phyloP scores from a whole-genome alignment of 2,329 filamentous ascomycete genomes.

The Chaetomium olivaceum region DNA sequence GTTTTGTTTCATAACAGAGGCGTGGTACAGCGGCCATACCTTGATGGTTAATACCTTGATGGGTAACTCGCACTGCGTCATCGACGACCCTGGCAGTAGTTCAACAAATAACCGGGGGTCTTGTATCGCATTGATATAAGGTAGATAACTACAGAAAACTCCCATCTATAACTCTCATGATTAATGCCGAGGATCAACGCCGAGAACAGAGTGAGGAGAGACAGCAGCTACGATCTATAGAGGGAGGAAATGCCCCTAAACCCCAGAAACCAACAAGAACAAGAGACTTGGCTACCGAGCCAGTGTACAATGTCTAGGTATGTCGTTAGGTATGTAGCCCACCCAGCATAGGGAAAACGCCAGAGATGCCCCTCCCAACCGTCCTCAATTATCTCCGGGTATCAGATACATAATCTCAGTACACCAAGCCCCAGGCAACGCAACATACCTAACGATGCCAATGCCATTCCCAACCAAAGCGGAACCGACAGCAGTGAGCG shows the following conservation, averaged over 20 bases:
- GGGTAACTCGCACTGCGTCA: neutral
- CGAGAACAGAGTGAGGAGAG: neutral
- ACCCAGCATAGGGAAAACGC: neutral
- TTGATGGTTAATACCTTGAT: neutral
- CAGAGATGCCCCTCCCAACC: neutral
- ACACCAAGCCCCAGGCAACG: neutral
- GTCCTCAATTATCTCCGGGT: constrained; percentile 3
- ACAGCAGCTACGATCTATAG: neutral
- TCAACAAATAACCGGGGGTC: neutral
- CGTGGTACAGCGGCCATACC: neutral
- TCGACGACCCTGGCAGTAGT: no score
- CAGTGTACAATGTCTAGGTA: neutral
- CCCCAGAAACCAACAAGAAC: neutral
- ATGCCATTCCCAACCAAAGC: constrained; percentile 1
- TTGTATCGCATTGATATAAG: neutral
- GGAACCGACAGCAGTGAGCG: neutral
- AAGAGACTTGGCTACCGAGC: neutral
- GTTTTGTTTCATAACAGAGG: neutral
- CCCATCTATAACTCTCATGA: neutral
- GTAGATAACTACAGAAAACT: neutral
- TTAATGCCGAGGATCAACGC: neutral
- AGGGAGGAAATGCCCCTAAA: neutral
- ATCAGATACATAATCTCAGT: constrained; percentile 14
- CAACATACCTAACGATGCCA: neutral
- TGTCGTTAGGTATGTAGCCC: neutral